phyloP scores from a whole-genome alignment of 2,329 filamentous ascomycete genomes.

The Didymosphaeria variabile region DNA sequence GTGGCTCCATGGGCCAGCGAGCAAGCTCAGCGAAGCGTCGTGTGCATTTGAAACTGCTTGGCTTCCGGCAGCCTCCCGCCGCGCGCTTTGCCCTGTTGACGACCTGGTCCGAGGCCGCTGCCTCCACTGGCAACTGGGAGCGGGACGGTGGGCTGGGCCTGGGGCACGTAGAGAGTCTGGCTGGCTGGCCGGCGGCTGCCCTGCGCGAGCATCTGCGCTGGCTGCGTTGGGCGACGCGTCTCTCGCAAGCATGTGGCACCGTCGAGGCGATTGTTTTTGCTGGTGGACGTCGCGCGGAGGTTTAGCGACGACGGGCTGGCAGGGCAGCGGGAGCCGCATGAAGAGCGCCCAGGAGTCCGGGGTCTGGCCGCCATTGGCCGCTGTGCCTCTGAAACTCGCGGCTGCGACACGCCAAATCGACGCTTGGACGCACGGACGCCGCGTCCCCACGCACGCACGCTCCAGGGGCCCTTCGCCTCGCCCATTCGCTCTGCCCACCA shows the following conservation, averaged over 20 bases:
- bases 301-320: background rate
- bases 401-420: slow-evolving; percentile 3
- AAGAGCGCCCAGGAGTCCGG: background rate
- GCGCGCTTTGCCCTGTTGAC: slow-evolving; percentile 36
- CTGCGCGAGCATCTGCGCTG: background rate
- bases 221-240: background rate
- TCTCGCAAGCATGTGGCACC: background rate
- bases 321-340: background rate
- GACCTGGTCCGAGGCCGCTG: slow-evolving; percentile 35
- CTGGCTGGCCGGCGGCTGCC: background rate
- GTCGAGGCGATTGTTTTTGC: background rate
- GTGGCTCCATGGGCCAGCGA: background rate
- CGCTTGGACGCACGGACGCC: background rate
- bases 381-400: slow-evolving; percentile 19
- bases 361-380: slow-evolving; percentile 10
- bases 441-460: background rate
- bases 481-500: background rate
- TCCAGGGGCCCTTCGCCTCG: background rate
- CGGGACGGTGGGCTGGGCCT: too few relatives aligned
- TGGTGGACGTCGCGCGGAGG: background rate
- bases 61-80: slow-evolving; percentile 40
- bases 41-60: slow-evolving; percentile 50
- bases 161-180: too few relatives aligned
- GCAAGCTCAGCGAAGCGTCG: slow-evolving; percentile 44
- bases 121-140: slow-evolving; percentile 26